Conservation (phyloP, 345 rosid genomes). For the Gossypium bickii region DNA sequence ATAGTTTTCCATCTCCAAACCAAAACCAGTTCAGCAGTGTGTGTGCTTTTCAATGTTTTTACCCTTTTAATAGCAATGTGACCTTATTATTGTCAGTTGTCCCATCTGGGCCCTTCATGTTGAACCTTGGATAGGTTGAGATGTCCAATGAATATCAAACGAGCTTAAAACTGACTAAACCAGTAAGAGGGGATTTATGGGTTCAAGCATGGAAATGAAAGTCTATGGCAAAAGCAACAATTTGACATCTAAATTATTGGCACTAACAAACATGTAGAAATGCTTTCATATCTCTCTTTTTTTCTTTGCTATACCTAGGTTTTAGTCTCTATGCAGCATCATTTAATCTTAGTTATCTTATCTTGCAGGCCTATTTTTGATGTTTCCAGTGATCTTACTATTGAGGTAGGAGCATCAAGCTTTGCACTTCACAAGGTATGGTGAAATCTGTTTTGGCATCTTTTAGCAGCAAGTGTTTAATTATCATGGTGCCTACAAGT, state of each 20-base stretch:
- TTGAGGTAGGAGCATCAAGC: constrained; percentile 79
- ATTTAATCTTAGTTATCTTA: constrained; percentile 15
- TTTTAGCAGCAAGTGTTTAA: neutral
- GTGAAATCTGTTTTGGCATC: neutral
- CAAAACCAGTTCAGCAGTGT: constrained; percentile 1
- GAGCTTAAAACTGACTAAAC: constrained; percentile 4
- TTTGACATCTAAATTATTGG: constrained; percentile 36
- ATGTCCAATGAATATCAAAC: constrained; percentile 12
- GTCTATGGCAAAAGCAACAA: constrained; percentile 31
- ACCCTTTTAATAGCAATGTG: neutral
- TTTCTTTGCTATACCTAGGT: neutral
- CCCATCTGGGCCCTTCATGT: constrained; percentile 36
- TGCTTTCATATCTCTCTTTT: constrained; percentile 12
- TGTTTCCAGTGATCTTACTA: constrained; percentile 84
- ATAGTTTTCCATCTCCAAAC: constrained; percentile 10
- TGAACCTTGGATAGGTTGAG: constrained; percentile 18
- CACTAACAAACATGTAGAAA: constrained; percentile 38
- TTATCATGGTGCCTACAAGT: neutral
- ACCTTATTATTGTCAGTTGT: constrained; percentile 18
- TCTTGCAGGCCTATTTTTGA: constrained; percentile 92
- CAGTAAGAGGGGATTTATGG: constrained; percentile 18
- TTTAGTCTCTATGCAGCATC: constrained; percentile 12
- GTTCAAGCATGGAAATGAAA: constrained; percentile 28
- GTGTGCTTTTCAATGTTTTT: neutral
- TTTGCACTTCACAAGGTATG: constrained; percentile 91